A percentile compares a stretch with the other conserved stretches of the same genome.
Evolutionary conservation across 2,329 filamentous ascomycete genomes (phyloP).

Genomic region (Emydomyces testavorans): DNA sequence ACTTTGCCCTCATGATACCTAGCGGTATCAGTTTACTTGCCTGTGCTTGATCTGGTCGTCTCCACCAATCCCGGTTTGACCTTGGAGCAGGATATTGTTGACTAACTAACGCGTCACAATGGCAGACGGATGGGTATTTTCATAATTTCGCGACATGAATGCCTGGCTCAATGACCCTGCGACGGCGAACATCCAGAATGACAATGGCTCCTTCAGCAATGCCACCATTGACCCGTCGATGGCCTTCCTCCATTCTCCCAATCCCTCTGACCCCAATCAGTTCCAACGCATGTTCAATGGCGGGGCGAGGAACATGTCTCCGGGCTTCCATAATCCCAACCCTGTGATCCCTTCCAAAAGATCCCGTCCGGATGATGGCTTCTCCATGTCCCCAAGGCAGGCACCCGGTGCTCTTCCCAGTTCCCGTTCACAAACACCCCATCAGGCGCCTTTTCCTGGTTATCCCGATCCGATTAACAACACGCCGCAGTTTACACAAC

Average conservation of each 20-base stretch:
- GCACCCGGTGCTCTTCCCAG: constrained; percentile 61
- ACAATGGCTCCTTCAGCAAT: constrained; percentile 31
- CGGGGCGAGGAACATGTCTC: constrained; percentile 69
- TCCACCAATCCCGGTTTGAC: background rate
- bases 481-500: constrained; percentile 46
- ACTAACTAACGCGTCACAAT: constrained; percentile 10
- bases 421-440: constrained; percentile 86
- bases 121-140: constrained; percentile 16
- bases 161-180: constrained; percentile 41
- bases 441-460: constrained; percentile 60
- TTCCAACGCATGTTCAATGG: constrained; percentile 66
- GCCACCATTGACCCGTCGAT: constrained; percentile 38
- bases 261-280: constrained; percentile 40
- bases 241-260: constrained; percentile 39
- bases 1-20: background rate
- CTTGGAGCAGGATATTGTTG: background rate
- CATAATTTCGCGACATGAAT: constrained; percentile 38
- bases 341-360: constrained; percentile 83
- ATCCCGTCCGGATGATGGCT: constrained; percentile 70
- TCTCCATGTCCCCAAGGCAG: constrained; percentile 69
- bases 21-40: background rate
- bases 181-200: constrained; percentile 33
- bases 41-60: background rate
- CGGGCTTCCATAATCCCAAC: constrained; percentile 66
- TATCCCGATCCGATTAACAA: constrained; percentile 56